These are phyloP conservation scores for Pleurostoma richardsiae DNA, from an alignment of 2,329 filamentous ascomycete species.

Conservation along the genomic window DNA sequence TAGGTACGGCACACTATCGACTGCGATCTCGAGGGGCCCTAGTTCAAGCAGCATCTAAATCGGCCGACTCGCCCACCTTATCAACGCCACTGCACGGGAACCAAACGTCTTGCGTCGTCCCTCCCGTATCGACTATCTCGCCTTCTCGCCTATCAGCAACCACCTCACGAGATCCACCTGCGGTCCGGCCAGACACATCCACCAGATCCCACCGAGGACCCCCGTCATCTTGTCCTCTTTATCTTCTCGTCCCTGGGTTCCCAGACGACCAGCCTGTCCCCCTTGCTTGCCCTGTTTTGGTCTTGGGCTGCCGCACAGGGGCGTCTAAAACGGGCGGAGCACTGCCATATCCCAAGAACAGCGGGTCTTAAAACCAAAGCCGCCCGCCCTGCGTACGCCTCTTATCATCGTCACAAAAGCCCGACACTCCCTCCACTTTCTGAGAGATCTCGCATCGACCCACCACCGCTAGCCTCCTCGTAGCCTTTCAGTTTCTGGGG, in stretches of 20 bases:
- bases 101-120: background rate
- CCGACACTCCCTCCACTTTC: background rate
- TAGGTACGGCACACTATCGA: no score
- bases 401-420: background rate
- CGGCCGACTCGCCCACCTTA: background rate
- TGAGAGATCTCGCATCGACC: background rate
- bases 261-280: background rate
- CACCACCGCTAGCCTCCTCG: no score
- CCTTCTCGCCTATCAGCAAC: background rate
- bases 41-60: no score
- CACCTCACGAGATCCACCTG: background rate
- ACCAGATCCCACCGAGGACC: background rate
- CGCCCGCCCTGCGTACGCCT: background rate
- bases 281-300: background rate
- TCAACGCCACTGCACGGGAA: background rate
- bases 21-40: no score
- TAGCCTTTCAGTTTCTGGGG: no score
- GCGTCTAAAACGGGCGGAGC: background rate
- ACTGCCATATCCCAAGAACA: background rate
- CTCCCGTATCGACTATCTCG: background rate
- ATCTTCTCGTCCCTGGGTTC: background rate
- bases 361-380: background rate
- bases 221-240: background rate
- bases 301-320: background rate
- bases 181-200: background rate